These are phyloP conservation scores for Scutellaria galericulata DNA, from an alignment of 257 asterid species.

Conservation along the genomic window DNA sequence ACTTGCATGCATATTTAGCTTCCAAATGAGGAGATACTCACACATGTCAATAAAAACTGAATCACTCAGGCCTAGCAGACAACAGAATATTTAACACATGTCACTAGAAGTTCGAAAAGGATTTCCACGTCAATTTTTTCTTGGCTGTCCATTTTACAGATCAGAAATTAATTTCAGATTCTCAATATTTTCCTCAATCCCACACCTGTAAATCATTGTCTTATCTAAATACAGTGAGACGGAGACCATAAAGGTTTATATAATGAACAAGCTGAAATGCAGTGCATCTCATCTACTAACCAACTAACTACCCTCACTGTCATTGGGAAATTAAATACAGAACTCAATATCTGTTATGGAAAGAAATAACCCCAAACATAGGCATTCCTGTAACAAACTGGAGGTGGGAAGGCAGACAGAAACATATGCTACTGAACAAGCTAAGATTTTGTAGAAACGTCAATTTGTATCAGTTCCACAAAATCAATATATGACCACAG, in stretches of 20 bases:
- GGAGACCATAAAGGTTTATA: constrained; percentile 13
- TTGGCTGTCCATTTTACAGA: neutral
- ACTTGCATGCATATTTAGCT: constrained; percentile 12
- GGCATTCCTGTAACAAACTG: constrained; percentile 23
- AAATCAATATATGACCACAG: constrained; percentile 10
- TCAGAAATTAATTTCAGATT: constrained; percentile 25
- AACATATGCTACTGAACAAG: neutral
- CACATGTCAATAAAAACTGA: neutral
- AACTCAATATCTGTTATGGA: constrained; percentile 20
- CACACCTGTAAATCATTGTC: constrained; percentile 15
- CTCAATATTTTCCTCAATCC: constrained; percentile 18
- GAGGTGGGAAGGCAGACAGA: constrained; percentile 22
- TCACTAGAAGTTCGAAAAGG: constrained; percentile 27
- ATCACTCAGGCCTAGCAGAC: constrained; percentile 11
- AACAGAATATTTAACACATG: constrained; percentile 16
- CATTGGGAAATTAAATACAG: constrained; percentile 6
- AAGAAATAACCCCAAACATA: neutral
- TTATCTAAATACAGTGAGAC: neutral
- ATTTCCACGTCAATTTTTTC: neutral
- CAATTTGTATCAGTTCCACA: constrained; percentile 15
- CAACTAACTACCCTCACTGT: constrained; percentile 1
- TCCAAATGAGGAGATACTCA: neutral
- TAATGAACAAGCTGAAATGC: constrained; percentile 21
- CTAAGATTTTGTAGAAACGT: neutral
- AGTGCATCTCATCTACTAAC: constrained; percentile 3